Percentiles rank a stretch among this genome's conserved stretches.
These are phyloP conservation scores for Gracilaria vermiculophylla DNA, from an alignment of 23 red algal genomes.

Conservation along the genomic window DNA sequence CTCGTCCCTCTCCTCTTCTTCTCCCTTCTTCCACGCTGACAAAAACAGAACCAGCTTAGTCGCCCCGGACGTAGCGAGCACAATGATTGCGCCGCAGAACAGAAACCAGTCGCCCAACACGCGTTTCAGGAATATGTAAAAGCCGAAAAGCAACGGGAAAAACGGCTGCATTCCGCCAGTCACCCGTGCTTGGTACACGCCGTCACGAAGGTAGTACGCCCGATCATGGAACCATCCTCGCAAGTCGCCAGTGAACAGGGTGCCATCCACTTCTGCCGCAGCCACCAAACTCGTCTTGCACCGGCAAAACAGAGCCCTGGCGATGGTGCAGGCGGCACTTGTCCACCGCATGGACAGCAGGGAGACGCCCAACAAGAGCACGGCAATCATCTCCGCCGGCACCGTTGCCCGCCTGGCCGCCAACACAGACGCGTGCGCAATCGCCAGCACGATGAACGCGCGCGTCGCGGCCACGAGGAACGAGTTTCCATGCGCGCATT, in stretches of 20 bases:
- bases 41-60: not conserved
- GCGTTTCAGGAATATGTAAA: slow-evolving; percentile 10
- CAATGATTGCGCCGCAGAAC: not conserved
- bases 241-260: not conserved
- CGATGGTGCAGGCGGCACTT: slow-evolving; percentile 16
- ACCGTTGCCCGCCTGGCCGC: not conserved
- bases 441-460: not conserved
- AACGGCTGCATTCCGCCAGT: slow-evolving; percentile 8
- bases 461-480: not conserved
- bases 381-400: not conserved
- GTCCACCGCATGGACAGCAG: slow-evolving; percentile 14
- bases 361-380: not conserved
- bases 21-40: not conserved
- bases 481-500: not conserved
- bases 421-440: not conserved
- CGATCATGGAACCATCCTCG: slow-evolving; percentile 9
- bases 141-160: not conserved
- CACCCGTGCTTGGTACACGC: not conserved
- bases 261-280: not conserved
- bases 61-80: not conserved
- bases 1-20: not conserved
- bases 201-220: slow-evolving; percentile 4
- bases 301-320: not conserved
- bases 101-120: not conserved
- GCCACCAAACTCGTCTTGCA: slow-evolving; percentile 5